Base-by-base conservation (phyloP, 2,329 filamentous ascomycete genomes). In the Dactylellina parvicollis region DNA sequence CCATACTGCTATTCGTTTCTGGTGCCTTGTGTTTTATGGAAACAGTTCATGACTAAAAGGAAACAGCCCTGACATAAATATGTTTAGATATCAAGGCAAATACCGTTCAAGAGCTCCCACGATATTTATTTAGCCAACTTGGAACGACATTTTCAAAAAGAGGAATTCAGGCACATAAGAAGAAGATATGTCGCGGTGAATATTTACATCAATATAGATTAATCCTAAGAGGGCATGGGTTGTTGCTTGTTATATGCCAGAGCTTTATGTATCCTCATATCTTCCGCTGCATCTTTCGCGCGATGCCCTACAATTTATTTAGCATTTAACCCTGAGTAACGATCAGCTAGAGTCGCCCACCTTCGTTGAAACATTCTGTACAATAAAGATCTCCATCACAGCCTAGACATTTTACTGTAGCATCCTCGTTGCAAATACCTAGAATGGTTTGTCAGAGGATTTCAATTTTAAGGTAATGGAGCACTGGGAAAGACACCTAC, bases 341-440 rank as follows among this genome's bases (percentile, higher is more conserved):
- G 34, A 38, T n/a, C 12, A 54, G n/a, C 12, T 49, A 7, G 10
- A 32, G 14, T 18, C n/a, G 38, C 47, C 10, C 24, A 74, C 70
- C 70, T 64, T 74, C 70, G 26, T 64, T 69, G 16, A 69, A 74
- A 22, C 70, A 74, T 14, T 56, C 47, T 8, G 30, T 66, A 20
- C 70, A 74, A 50, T 74, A 74, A 4, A 74, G 28, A 18, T 74
- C 70, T 9, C 62, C 70, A 1, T 74, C 70, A 14, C 70, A 74
- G 5, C 70, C 70, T 10, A 69, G 28, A 22, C 70, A 74, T 28
- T 69, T 67, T 4, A 67, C 26, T 5, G 59, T 52, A 14, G 70
- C 70, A 20, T 74, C 70, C 20, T 74, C 70, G 28, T 74, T 74
- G 30, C 70, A 74, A 18, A 74, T 74, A 28, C 70, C 70, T 74